Evolutionary conservation across 1,284 basidiomycete species (phyloP), one percentile per base, ranked within the genome.

Genomic region (Apiotrichum akiyoshidainum): DNA sequence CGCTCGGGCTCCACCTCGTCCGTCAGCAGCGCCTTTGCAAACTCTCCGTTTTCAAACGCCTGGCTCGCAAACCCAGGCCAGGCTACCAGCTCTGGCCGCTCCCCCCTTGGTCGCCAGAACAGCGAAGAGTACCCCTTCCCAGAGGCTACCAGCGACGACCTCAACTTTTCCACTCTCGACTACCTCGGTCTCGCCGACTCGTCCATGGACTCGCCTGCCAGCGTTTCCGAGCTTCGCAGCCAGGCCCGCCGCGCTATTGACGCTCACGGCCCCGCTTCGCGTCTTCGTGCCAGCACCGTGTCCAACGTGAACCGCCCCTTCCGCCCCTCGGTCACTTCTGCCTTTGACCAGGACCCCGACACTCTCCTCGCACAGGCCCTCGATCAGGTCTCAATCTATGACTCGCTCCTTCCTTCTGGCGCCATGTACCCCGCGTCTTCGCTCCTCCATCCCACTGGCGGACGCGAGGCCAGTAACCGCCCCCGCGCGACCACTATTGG

Each of bases 401-500:
- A 76, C 61, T 54, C 51, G 33, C 62, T 58, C 10, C 53, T 63
- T 17, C 57, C 61, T 6, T 46, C 41, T 11, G 37, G 22, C n/a
- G 17, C 42, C 12, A 52, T 55, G 13, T 63, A 56, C 61, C 58
- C 61, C 5, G 44, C 56, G 22, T 42, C 58, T 7, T 49, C 49
- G 46, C 54, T 63, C 22, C 58, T 63, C 21, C 61, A 67, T 46
- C 64, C 62, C 7, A 57, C 61, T 44, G 59, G 58, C 21, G 63
- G 54, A 21, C 45, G 56, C 47, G 70, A 72, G 35, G 73, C 72
- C 26, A 31, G 26, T 7, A 81, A 84, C 55, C 83, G 91, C 50
- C 91, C 91, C 16, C 86, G 93, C 55, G 91, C 93, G 21, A 93
- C 92, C 52, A 95, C 92, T 17, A 90, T 96, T 41, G 90, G 91